A percentile compares a stretch with the other conserved stretches of the same genome.
Conservation (phyloP, 2,329 filamentous ascomycete species). For the Colletotrichum melonis region DNA sequence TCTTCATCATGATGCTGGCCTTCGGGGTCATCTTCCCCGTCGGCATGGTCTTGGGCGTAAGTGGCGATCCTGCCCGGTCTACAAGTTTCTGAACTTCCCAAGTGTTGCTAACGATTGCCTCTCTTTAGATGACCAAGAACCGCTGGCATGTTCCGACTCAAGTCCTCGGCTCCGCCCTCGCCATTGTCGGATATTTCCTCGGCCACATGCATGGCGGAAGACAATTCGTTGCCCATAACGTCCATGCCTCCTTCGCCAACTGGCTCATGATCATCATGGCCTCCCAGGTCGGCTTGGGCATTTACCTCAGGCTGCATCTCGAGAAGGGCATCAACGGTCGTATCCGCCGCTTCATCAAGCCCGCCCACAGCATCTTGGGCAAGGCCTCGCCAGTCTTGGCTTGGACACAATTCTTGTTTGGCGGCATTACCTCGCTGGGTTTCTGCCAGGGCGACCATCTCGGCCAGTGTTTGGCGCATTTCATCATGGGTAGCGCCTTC, state of each 20-base stretch:
- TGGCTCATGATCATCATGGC: conserved; percentile 83
- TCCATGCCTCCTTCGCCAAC: conserved; percentile 84
- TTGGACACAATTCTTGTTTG: conserved; percentile 97
- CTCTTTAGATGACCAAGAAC: conserved; percentile 80
- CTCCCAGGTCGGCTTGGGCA: conserved; percentile 80
- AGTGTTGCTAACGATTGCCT: conserved; percentile 28
- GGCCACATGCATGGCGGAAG: conserved; percentile 92
- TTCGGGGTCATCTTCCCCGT: conserved; percentile 94
- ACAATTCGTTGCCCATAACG: conserved; percentile 80
- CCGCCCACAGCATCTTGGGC: conserved; percentile 83
- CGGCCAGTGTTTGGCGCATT: conserved; percentile 94
- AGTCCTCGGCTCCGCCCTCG: conserved; percentile 77
- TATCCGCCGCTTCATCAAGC: conserved; percentile 78
- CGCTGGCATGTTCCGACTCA: conserved; percentile 96
- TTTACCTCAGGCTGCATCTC: conserved; percentile 91
- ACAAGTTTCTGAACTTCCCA: not conserved
- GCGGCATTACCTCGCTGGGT: conserved; percentile 89
- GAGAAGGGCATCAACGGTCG: conserved; percentile 84
- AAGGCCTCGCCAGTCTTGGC: conserved; percentile 87
- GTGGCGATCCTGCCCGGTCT: conserved; percentile 44
- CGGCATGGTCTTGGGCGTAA: conserved; percentile 94
- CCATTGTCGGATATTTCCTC: conserved; percentile 87
- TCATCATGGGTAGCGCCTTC: conserved; percentile 98
- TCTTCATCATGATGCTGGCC: conserved; percentile 85
- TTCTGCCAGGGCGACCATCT: conserved; percentile 94